Base-by-base conservation (phyloP, 2,329 filamentous ascomycete genomes). In the Trichophyton equinum region DNA sequence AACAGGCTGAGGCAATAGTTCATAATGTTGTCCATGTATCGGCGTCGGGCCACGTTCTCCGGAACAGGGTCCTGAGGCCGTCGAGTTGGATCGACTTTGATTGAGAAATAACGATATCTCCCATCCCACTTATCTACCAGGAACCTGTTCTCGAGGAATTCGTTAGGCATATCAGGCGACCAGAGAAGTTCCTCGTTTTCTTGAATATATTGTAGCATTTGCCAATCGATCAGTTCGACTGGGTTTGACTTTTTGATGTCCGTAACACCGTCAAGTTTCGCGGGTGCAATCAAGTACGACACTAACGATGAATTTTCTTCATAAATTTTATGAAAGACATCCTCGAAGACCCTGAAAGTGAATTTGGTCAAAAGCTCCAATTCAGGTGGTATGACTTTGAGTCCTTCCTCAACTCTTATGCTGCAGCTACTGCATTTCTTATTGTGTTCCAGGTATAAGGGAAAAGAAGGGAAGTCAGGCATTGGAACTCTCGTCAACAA, bases 301-400 rank as follows among this genome's bases (percentile, higher is more conserved):
- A 96, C 81, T 30, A 85, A 83, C 0, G 79, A 73, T 0, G 78
- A 66, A 15, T 84, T 78, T 0, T 82, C 77, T 57, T 88, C 84
- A 67, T 89, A 99, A 2, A 80, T 79, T 71, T 99, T 99, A 72
- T 91, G 92, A 76, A 96, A 97, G 0, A 96, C 77, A 66, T 97
- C 90, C 15, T 82, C 76, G 71, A 95, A 96, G 0, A 95, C 73
- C 3, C 81, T 79, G 46, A 95, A 75, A 0, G 89, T 96, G 70
- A 94, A 95, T 0, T 72, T 73, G 0, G 84, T 85, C n/a, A 97
- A 70, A 1, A 76, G 71, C 0, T 80, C 72, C 0, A 90, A 65
- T 0, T 75, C 66, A 0, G 74, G 71, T 0, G 84, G 64, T 6
- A 65, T 65, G 11, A 73, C 53, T 15, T 60, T 20, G 0, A 91